phyloP scores from a whole-genome alignment of 352 stramenopile species.

The Globisporangium irregulare region DNA sequence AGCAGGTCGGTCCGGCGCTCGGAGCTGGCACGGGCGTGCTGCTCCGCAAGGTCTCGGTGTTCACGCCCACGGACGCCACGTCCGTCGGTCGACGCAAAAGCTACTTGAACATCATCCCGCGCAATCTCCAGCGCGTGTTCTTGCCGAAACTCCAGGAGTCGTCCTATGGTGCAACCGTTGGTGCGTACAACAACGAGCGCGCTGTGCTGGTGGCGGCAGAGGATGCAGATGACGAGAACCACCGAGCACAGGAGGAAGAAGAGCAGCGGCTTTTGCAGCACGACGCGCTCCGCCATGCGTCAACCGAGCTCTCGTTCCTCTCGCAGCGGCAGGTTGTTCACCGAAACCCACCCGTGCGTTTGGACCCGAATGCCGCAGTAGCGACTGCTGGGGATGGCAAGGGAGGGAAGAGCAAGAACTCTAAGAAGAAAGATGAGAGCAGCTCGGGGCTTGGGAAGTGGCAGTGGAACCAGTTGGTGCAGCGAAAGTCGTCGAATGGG shows the following conservation, averaged over 20 bases:
- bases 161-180: constrained; percentile 32
- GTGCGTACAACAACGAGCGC: constrained; percentile 44
- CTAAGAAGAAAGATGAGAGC: constrained; percentile 28
- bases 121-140: constrained; percentile 65
- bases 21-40: constrained; percentile 44
- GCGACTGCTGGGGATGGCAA: neutral
- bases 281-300: constrained; percentile 50
- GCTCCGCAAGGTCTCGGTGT: constrained; percentile 71
- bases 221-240: constrained; percentile 22
- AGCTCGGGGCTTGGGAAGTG: constrained; percentile 50
- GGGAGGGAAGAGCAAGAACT: constrained; percentile 29
- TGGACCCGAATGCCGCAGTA: constrained; percentile 11
- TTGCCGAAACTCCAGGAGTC: constrained; percentile 26
- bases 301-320: constrained; percentile 70
- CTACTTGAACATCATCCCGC: constrained; percentile 71
- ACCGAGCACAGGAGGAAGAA: constrained; percentile 21
- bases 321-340: constrained; percentile 80
- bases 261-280: constrained; percentile 39
- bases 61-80: constrained; percentile 50
- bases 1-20: constrained; percentile 60
- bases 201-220: constrained; percentile 32
- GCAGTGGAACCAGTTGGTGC: constrained; percentile 62
- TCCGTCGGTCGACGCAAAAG: constrained; percentile 43
- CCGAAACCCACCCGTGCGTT: constrained; percentile 56
- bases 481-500: constrained; percentile 26